Percentiles rank a stretch among this genome's conserved stretches.
phyloP scores from a whole-genome alignment of 495 filamentous ascomycete genomes.

The Astrocystis sublimbata region DNA sequence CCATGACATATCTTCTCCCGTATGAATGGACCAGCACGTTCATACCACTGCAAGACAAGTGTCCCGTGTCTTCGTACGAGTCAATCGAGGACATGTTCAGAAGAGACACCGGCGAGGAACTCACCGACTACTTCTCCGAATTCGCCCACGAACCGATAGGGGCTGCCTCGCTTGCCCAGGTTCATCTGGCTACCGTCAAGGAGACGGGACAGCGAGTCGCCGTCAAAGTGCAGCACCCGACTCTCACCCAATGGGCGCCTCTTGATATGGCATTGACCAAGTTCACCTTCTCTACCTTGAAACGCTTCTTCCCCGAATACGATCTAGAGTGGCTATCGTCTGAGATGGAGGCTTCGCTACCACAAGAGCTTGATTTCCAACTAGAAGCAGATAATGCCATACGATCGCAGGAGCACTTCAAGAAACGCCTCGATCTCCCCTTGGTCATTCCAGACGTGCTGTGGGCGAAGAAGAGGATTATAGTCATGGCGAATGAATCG shows the following conservation, averaged over 20 bases:
- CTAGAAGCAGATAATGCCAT: slow-evolving; percentile 85
- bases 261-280: slow-evolving; percentile 84
- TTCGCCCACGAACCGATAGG: slow-evolving; percentile 83
- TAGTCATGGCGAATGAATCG: slow-evolving; percentile 93
- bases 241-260: slow-evolving; percentile 85
- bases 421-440: slow-evolving; percentile 64
- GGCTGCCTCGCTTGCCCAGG: slow-evolving; percentile 91
- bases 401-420: slow-evolving; percentile 76
- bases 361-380: slow-evolving; percentile 87
- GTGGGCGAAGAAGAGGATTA: slow-evolving; percentile 84
- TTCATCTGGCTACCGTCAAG: slow-evolving; percentile 84
- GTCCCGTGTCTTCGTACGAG: slow-evolving; percentile 88
- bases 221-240: slow-evolving; percentile 95
- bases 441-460: slow-evolving; percentile 87
- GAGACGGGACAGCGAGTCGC: slow-evolving; percentile 89
- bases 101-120: slow-evolving; percentile 74
- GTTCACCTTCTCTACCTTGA: slow-evolving; percentile 87
- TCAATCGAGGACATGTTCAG: slow-evolving; percentile 85
- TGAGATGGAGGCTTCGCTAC: slow-evolving; percentile 89
- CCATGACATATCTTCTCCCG: slow-evolving; percentile 94
- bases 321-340: slow-evolving; percentile 93
- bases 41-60: slow-evolving; percentile 93
- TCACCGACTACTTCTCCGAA: slow-evolving; percentile 79
- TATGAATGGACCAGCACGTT: slow-evolving; percentile 95
- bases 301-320: slow-evolving; percentile 94